Conservation (phyloP, 2,329 filamentous ascomycete species). For the Colletotrichum simmondsii region DNA sequence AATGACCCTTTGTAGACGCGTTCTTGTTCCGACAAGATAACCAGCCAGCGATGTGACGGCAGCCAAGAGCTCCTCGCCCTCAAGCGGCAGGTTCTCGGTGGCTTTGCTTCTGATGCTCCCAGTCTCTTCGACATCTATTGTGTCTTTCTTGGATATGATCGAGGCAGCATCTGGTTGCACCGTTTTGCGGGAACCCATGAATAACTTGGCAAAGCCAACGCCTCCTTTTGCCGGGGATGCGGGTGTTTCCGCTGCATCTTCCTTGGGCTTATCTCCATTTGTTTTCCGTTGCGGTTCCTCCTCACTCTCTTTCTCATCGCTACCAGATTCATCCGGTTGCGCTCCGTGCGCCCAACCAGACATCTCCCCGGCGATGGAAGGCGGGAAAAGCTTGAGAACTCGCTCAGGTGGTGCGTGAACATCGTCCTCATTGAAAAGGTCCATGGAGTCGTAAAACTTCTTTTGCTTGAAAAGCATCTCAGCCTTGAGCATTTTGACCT, state of each 20-base stretch:
- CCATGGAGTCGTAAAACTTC: slow-evolving; percentile 87
- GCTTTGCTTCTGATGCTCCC: slow-evolving; percentile 61
- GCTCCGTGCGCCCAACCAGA: slow-evolving; percentile 62
- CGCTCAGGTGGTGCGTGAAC: slow-evolving; percentile 90
- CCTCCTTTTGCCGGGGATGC: slow-evolving; percentile 49
- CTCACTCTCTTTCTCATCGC: slow-evolving; percentile 45
- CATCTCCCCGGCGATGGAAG: slow-evolving; percentile 83
- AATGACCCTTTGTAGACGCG: slow-evolving; percentile 69
- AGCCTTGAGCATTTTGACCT: slow-evolving; percentile 92
- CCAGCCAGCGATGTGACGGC: slow-evolving; percentile 86
- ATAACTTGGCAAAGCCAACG: slow-evolving; percentile 64
- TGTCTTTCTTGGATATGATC: slow-evolving; percentile 67
- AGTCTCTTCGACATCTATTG: slow-evolving; percentile 64
- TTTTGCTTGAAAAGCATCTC: slow-evolving; percentile 83
- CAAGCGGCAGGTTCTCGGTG: slow-evolving; percentile 64
- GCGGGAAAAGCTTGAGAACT: slow-evolving; percentile 87
- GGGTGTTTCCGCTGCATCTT: slow-evolving; percentile 37
- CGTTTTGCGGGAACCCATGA: slow-evolving; percentile 59
- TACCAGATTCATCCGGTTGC: slow-evolving; percentile 58
- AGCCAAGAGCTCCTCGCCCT: slow-evolving; percentile 85
- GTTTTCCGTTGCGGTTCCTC: slow-evolving; percentile 47
- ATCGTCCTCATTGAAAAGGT: slow-evolving; percentile 85
- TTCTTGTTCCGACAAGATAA: slow-evolving; percentile 88
- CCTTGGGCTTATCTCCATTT: slow-evolving; percentile 45
- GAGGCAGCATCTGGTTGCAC: slow-evolving; percentile 66